A percentile compares a stretch with the other conserved stretches of the same genome.
These are phyloP conservation scores for Euphorbia tirucalli DNA, from an alignment of 345 rosid genomes.

Conservation along the genomic window DNA sequence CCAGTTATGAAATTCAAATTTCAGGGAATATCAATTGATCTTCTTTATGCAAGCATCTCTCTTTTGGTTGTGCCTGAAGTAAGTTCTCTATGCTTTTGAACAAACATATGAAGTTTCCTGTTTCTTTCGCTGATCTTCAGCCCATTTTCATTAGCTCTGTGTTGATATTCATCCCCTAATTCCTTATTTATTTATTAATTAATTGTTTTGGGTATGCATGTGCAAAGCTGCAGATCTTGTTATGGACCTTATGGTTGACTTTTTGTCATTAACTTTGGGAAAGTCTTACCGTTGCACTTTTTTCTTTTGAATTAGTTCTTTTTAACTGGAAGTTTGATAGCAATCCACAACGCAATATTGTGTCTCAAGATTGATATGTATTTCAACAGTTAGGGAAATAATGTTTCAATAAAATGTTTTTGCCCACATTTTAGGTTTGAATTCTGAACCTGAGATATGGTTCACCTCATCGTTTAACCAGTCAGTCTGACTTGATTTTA, in stretches of 20 bases:
- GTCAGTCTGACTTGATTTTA: neutral
- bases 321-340: neutral
- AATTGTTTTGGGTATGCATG: neutral
- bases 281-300: neutral
- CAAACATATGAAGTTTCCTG: neutral
- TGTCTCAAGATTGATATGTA: neutral
- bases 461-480: neutral
- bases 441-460: neutral
- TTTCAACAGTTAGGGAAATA: neutral
- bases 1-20: constrained; percentile 36
- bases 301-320: neutral
- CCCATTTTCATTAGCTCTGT: neutral
- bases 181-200: neutral
- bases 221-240: neutral
- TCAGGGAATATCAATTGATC: constrained; percentile 34
- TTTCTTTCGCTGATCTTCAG: neutral
- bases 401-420: neutral
- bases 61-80: constrained; percentile 33
- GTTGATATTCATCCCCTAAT: neutral
- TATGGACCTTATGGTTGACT: neutral
- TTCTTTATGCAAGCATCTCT: constrained; percentile 34
- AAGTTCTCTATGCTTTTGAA: constrained; percentile 9
- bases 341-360: neutral
- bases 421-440: neutral
- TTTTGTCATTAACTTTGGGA: neutral